Evolutionary conservation across 2,329 filamentous ascomycete genomes (phyloP).

Genomic region (Blumeriella jaapii): DNA sequence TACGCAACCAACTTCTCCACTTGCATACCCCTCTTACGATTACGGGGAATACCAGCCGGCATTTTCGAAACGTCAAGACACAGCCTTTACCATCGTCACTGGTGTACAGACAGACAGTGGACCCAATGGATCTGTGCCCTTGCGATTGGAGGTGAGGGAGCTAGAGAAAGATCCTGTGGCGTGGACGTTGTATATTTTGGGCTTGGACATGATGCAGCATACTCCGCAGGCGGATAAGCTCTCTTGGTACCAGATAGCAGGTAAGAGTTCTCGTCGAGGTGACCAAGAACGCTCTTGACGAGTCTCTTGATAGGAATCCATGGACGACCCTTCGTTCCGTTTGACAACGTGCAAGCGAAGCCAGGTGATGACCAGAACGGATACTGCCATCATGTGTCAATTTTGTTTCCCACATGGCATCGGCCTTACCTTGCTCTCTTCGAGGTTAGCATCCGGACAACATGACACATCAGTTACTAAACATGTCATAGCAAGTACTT

Average conservation of each 20-base stretch:
- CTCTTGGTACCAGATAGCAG: slow-evolving; percentile 24
- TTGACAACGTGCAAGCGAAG: slow-evolving; percentile 14
- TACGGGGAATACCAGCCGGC: slow-evolving; percentile 12
- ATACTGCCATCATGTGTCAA: slow-evolving; percentile 23
- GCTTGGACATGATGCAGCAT: slow-evolving; percentile 20
- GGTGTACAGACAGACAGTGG: slow-evolving; percentile 14
- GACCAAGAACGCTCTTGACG: background rate
- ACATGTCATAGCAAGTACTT: slow-evolving; percentile 46
- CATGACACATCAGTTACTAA: too few species aligned
- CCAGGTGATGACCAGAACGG: slow-evolving; percentile 15
- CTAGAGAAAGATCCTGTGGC: slow-evolving; percentile 16
- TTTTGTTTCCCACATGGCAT: slow-evolving; percentile 37
- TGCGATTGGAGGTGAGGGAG: slow-evolving; percentile 20
- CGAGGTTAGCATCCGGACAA: too few species aligned
- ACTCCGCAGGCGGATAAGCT: slow-evolving; percentile 15
- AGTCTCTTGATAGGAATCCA: slow-evolving; percentile 20
- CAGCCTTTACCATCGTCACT: slow-evolving; percentile 9
- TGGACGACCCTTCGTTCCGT: slow-evolving; percentile 20
- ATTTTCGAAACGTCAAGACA: slow-evolving; percentile 13
- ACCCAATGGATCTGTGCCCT: slow-evolving; percentile 14
- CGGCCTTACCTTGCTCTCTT: slow-evolving; percentile 42
- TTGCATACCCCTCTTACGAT: slow-evolving; percentile 13
- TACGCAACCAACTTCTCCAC: background rate
- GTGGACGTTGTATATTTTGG: slow-evolving; percentile 24
- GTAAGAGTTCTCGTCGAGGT: slow-evolving; percentile 6